Base-by-base conservation (phyloP, 129 eudicot genomes). In the Deinandra increscens region DNA sequence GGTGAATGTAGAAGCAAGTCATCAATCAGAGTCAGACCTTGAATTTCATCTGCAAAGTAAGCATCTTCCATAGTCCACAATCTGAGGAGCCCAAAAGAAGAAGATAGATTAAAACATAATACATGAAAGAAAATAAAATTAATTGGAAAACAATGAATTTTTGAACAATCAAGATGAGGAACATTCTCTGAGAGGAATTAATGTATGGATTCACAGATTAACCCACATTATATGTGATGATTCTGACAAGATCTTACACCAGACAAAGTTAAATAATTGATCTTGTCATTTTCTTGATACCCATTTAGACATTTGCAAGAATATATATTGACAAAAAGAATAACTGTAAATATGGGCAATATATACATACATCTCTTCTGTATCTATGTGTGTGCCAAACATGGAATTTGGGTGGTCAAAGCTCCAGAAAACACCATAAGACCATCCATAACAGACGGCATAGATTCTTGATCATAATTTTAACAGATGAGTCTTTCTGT, bases 381-480 rank as follows among this genome's bases (percentile, higher is more conserved):
- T 54, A 54, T 54, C 61, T 54, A 54, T 26, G 10, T 23, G 31
- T 54, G 60, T 54, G 31, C 2, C 39, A 56, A 85, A 93, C 99
- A 89, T 64, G 37, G 87, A 78, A 76, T 87, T 87, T 72, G 64
- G 62, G 11, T 80, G 95, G 87, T 89, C 90, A 87, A 84, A 87
- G 51, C 88, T 74, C 99, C 99, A 93, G 74, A 93, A 85, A 81
- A 87, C 87, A 54, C 88, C 97, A 85, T 89, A 93, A 75, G 88
- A 86, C 97, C 99, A 93, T 69, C 99, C 99, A 83, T 76, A 64
- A 68, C n/a, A 64, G 76, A 71, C 68, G 68, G 37, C 92, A 93
- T 17, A 93, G 80, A 69, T 48, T 80, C 85, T 79, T 84, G 68
- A 93, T 86, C 46, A 60, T 79, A 42, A 83, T 75, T 38, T 73